These are phyloP conservation scores for Colletotrichum destructivum DNA, from an alignment of 2,329 filamentous ascomycete species.

Conservation along the genomic window DNA sequence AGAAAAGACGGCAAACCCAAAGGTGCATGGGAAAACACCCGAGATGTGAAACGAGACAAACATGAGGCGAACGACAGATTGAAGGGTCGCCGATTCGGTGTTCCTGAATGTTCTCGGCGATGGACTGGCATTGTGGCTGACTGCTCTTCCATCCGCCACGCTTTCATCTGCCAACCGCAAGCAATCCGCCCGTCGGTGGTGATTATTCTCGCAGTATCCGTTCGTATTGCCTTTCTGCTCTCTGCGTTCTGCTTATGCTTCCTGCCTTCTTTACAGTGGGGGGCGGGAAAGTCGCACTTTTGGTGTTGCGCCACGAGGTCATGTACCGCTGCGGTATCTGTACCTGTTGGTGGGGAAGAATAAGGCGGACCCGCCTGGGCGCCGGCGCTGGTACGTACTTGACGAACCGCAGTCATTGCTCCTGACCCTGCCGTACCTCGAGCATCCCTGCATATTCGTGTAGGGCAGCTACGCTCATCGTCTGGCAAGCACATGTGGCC, in stretches of 20 bases:
- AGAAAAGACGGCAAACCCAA: slow-evolving; percentile 21
- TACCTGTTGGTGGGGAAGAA: slow-evolving; percentile 9
- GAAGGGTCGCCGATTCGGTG: slow-evolving; percentile 10
- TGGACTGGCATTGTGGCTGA: background rate
- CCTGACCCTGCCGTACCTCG: background rate
- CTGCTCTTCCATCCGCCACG: background rate
- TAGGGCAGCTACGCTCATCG: slow-evolving; percentile 22
- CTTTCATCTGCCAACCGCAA: background rate
- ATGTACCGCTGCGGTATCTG: slow-evolving; percentile 38
- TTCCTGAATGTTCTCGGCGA: background rate
- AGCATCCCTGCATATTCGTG: background rate
- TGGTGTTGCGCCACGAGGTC: slow-evolving; percentile 38
- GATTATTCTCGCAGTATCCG: background rate
- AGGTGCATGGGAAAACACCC: slow-evolving; percentile 24
- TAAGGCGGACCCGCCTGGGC: slow-evolving; percentile 9
- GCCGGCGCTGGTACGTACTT: background rate
- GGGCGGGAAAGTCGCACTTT: slow-evolving; percentile 23
- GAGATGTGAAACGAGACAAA: slow-evolving; percentile 29
- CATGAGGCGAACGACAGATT: slow-evolving; percentile 19
- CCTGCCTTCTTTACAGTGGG: slow-evolving; percentile 19
- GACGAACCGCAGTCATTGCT: background rate
- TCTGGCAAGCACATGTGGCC: slow-evolving; percentile 17
- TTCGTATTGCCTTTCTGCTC: background rate
- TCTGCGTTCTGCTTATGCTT: background rate
- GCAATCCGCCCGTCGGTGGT: background rate